phyloP scores from a whole-genome alignment of 202 grass and related monocot species.

The Schoenoplectus triqueter region DNA sequence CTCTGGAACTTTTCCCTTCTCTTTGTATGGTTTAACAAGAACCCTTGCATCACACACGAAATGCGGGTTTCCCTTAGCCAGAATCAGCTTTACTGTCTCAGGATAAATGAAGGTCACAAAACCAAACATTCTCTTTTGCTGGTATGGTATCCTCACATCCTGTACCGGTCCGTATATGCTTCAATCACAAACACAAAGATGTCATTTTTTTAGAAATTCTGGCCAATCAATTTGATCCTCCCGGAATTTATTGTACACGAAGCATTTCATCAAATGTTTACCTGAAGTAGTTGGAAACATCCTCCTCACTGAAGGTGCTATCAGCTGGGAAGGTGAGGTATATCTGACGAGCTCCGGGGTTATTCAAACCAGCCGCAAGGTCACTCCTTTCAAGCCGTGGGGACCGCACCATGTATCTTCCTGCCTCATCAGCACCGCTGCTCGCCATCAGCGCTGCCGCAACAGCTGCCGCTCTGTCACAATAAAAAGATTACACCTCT shows the following conservation, averaged over 20 bases:
- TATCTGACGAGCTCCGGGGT: slow-evolving; percentile 68
- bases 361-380: slow-evolving; percentile 41
- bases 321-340: slow-evolving; percentile 91
- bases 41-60: slow-evolving; percentile 78
- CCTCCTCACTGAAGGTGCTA: slow-evolving; percentile 85
- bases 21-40: slow-evolving; percentile 98
- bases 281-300: slow-evolving; percentile 94
- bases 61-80: slow-evolving; percentile 80
- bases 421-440: slow-evolving; percentile 40
- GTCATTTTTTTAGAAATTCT: not conserved
- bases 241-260: not conserved
- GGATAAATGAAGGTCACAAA: slow-evolving; percentile 87
- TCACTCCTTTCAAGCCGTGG: slow-evolving; percentile 57
- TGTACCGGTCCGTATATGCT: slow-evolving; percentile 86
- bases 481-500: slow-evolving; percentile 26
- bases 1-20: slow-evolving; percentile 85
- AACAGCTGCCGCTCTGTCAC: slow-evolving; percentile 46
- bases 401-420: slow-evolving; percentile 53
- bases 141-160: slow-evolving; percentile 93
- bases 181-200: slow-evolving; percentile 28
- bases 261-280: slow-evolving; percentile 41
- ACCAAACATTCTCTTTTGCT: slow-evolving; percentile 99
- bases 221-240: not conserved
- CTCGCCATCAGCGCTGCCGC: slow-evolving; percentile 46
- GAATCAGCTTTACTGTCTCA: slow-evolving; percentile 65